Evolutionary conservation across 169 alveolate species (phyloP).

Genomic region (Cryptosporidium bovis): DNA sequence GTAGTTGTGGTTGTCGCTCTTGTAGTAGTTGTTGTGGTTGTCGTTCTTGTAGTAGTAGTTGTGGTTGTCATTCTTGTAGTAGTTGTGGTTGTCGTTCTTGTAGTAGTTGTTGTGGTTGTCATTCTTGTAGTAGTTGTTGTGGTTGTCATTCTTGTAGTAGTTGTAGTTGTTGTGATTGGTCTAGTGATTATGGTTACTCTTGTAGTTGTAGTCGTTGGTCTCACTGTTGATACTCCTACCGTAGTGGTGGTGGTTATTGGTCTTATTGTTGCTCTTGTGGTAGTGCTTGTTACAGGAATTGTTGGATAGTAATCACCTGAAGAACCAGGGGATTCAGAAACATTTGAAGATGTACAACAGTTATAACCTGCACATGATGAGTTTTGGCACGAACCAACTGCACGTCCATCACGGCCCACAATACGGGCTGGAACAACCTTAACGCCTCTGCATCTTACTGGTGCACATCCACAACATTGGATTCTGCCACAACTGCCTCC

Average conservation of each 20-base stretch:
- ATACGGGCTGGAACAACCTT: constrained; percentile 48
- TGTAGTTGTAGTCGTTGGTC: constrained; percentile 5
- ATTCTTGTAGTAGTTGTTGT: background rate
- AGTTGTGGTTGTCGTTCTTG: constrained; percentile 6
- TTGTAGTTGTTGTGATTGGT: background rate
- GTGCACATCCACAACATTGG: constrained; percentile 26
- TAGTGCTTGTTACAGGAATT: background rate
- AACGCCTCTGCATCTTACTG: constrained; percentile 57
- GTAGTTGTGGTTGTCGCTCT: constrained; percentile 1
- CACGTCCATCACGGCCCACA: constrained; percentile 41
- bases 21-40: constrained; percentile 13
- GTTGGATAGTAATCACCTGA: background rate
- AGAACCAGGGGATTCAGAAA: background rate
- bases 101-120: constrained; percentile 6
- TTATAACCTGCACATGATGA: background rate
- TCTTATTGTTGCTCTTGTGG: constrained; percentile 12
- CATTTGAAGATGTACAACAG: background rate
- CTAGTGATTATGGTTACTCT: background rate
- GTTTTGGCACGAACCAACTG: constrained; percentile 45
- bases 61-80: background rate
- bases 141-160: too few relatives aligned
- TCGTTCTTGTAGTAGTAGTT: background rate
- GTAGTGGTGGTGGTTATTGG: background rate
- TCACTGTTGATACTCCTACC: background rate
- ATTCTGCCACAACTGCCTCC: constrained; percentile 52